Evolutionary conservation across 2,329 filamentous ascomycete species (phyloP), one percentile per base, ranked within the genome.

Genomic region (Fusarium phyllophilum): DNA sequence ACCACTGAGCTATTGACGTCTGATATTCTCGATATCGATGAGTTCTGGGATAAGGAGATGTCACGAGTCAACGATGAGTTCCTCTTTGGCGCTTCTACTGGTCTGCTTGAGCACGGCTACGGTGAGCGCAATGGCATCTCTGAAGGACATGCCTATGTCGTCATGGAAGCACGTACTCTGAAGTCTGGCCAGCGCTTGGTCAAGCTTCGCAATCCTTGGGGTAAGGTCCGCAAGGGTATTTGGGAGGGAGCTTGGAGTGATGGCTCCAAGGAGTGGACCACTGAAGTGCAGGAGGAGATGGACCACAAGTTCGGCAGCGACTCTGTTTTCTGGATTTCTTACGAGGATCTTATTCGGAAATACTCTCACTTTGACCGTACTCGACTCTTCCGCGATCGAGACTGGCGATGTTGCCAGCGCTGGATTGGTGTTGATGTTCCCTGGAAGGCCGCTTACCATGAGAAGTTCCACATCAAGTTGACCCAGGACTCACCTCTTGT

Each of bases 1-100:
- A 93, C 91, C 0, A 91, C 90, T 0, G 90, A 93, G 78, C 82
- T 94, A 17, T 87, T 92, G 49, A 89, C 90, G 4, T 89, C 89
- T 1, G 92, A 94, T 76, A 93, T 95, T 41, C 86, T 94, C 8
- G 91, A 96, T 78, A 92, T 92, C 66, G 91, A 97, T 57, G 88
- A 90, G 29, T 97, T 97, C 79, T 97, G 94, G 95, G 89, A 88
- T 3, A 90, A 96, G 42, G 93, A 96, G 79, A 87, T 97, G 31
- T 89, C 91, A 82, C 91, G 92, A 71, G 93, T 95, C 66, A 96
- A 97, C 79, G 84, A 94, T 62, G 91, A 94, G 57, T 97, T 96
- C 77, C 83, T 94, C 13, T 94, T 94, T 75, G 91, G 92, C n/a
- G 93, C 91, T 76, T 89, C 87, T 0, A 90, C 89, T 0, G 92